Conservation (phyloP, 371 early-diverging fungal genomes). For the Mortierella sp. region DNA sequence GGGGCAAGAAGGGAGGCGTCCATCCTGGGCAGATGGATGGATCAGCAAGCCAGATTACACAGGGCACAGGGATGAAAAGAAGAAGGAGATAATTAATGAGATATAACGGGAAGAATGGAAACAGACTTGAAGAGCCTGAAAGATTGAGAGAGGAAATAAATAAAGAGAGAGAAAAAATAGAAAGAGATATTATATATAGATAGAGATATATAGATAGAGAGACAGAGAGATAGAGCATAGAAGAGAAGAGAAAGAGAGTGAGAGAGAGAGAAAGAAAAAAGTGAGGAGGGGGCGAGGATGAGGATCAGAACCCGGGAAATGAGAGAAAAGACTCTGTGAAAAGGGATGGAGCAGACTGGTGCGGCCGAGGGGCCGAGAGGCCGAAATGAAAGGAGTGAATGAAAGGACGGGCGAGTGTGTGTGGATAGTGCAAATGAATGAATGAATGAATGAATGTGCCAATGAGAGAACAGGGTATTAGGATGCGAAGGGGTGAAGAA, state of each 20-base stretch:
- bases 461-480: background rate
- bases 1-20: conserved; percentile 22
- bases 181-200: background rate
- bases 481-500: background rate
- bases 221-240: background rate
- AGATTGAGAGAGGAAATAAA: background rate
- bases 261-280: conserved; percentile 3
- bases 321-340: background rate
- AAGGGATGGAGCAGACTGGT: background rate
- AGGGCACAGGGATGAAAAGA: background rate
- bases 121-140: background rate
- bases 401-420: no score
- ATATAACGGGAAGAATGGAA: background rate
- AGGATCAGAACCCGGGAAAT: no score
- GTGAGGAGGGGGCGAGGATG: background rate
- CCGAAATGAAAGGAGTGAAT: no score
- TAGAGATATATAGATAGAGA: background rate
- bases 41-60: background rate
- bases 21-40: conserved; percentile 14
- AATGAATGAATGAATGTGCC: conserved; percentile 1
- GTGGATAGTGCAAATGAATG: no score
- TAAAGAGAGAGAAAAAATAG: background rate
- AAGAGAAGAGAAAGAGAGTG: conserved; percentile 8
- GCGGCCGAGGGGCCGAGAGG: no score
- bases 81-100: background rate